phyloP scores from a whole-genome alignment of 106 monocot species.

The Apostasia shenzhenica region DNA sequence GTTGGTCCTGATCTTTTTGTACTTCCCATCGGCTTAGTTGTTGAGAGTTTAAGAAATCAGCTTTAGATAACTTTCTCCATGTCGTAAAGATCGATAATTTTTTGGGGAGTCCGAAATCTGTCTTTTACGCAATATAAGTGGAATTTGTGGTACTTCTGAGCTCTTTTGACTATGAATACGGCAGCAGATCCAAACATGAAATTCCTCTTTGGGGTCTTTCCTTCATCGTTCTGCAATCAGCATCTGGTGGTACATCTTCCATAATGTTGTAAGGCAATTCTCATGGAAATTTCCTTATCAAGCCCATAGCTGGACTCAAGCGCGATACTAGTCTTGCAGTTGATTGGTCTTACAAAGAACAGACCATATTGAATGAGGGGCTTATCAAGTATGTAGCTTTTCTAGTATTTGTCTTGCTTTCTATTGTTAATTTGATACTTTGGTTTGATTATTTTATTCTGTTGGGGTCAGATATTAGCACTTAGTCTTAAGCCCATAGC shows the following conservation, averaged over 20 bases:
- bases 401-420: too few species aligned
- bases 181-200: slow-evolving; percentile 56
- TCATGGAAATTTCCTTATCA: slow-evolving; percentile 1
- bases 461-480: too few species aligned
- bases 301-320: slow-evolving; percentile 33
- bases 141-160: too few species aligned
- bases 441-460: too few species aligned
- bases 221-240: slow-evolving; percentile 39
- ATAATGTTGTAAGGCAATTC: slow-evolving; percentile 7
- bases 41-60: too few species aligned
- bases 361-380: slow-evolving; percentile 29
- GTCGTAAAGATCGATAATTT: too few species aligned
- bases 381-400: slow-evolving; percentile 27
- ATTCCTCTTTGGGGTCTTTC: slow-evolving; percentile 31
- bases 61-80: too few species aligned
- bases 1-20: too few species aligned
- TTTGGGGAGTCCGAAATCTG: too few species aligned
- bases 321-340: slow-evolving; percentile 30
- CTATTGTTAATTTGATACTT: too few species aligned
- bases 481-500: slow-evolving; percentile 27
- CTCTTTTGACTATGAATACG: slow-evolving; percentile 19
- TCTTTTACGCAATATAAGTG: too few species aligned
- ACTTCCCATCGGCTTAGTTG: too few species aligned
- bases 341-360: slow-evolving; percentile 42
- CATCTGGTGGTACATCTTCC: slow-evolving; percentile 29